Base-by-base conservation (phyloP, 179 eudicot species). In the Camellia oleifera region DNA sequence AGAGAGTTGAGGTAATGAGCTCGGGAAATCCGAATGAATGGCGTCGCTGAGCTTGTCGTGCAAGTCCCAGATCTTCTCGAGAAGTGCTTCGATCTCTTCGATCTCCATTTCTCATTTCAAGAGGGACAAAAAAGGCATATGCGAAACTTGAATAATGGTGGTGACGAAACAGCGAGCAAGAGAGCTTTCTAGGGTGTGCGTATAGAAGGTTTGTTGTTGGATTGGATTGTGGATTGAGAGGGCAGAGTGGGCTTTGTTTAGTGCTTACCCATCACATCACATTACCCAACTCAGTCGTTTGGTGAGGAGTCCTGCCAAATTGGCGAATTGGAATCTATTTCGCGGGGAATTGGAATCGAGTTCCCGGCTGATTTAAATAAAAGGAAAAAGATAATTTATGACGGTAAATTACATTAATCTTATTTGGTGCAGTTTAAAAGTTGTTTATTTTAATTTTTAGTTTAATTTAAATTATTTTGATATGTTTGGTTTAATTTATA, bases 11-110 rank as follows among this genome's bases (percentile, higher is more conserved):
- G 85, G 81, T 90, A 95, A 77, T 95, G 97, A 81, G 93, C 78
- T 52, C 97, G 82, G 58, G 97, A 90, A 63, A 94, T 84, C 0
- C 0, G 97, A 84, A 86, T 88, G 99, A 72, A 96, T 94, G 12
- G 96, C 98, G 77, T 96, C 99, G 86, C 98, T 94, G 64, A 96
- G 92, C 82, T 94, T 96, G 83, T 96, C 99, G 84, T 96, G 99
- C 20, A 96, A 69, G 78, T 96, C 98, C 99, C 99, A 96, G 9
- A 96, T 90, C 77, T 92, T 94, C 79, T 96, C 99, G 2, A 92
- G 82, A 1, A 89, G 89, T 9, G 90, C 86, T 78, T 96, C 99
- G 23, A 91, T 87, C 76, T 91, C 98, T 65, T 91, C 90, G 6
- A 84, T 80, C 76, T 91, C 94, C 88, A 93, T 91, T 60, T 88